A percentile compares a stretch with the other conserved stretches of the same genome.
phyloP scores from a whole-genome alignment of 768 basidiomycete genomes.

The Lanmaoa rubissima region DNA sequence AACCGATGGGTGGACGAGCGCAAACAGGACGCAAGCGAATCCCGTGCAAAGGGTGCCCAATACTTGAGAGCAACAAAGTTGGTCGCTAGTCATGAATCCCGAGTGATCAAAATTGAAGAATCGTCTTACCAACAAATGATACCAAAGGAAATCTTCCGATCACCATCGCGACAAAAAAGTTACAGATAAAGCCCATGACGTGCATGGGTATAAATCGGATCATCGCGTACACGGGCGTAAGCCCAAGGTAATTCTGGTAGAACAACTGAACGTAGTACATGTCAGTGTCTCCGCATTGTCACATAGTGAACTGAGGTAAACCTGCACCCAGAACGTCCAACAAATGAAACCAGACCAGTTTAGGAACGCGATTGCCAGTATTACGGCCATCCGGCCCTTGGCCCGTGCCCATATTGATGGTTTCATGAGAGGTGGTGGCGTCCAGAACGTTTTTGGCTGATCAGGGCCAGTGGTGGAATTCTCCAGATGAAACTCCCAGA shows the following conservation, averaged over 20 bases:
- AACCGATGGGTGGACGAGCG: constrained; percentile 53
- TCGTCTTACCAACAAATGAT: constrained; percentile 50
- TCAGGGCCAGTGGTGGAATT: constrained; percentile 10
- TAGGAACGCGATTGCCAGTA: constrained; percentile 61
- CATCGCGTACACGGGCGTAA: constrained; percentile 59
- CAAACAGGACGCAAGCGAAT: constrained; percentile 61
- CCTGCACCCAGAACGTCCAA: constrained; percentile 54
- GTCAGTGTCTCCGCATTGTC: background rate
- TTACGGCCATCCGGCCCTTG: constrained; percentile 57
- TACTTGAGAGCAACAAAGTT: constrained; percentile 28
- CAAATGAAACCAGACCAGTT: constrained; percentile 58
- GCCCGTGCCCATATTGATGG: constrained; percentile 60
- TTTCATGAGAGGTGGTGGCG: constrained; percentile 65
- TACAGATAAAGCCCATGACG: constrained; percentile 60
- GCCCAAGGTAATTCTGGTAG: constrained; percentile 62
- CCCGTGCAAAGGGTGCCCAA: constrained; percentile 59
- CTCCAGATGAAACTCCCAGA: constrained; percentile 68
- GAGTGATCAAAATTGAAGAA: no score
- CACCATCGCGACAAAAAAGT: constrained; percentile 60
- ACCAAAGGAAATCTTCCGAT: constrained; percentile 55
- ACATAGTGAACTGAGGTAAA: constrained; percentile 9
- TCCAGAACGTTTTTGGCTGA: constrained; percentile 27
- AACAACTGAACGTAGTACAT: constrained; percentile 46
- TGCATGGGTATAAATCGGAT: constrained; percentile 71
- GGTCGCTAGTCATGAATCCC: background rate